These are phyloP conservation scores for Amaranthus tricolor DNA, from an alignment of 179 eudicot species.

Conservation along the genomic window DNA sequence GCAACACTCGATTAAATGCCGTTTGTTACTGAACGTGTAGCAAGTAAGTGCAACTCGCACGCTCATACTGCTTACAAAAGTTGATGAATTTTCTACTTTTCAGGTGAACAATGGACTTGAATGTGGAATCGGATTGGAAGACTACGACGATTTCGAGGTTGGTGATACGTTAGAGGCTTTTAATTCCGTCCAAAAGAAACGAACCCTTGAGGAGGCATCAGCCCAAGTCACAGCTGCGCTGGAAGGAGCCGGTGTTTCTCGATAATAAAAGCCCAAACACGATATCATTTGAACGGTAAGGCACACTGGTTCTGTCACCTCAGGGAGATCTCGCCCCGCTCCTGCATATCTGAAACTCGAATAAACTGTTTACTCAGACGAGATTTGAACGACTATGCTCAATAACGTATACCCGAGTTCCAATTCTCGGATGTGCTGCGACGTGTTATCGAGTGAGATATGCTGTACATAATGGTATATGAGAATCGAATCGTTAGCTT, in stretches of 20 bases:
- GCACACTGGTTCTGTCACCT: slow-evolving; percentile 9
- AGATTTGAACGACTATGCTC: slow-evolving; percentile 13
- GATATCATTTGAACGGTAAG: background rate
- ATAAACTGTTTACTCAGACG: background rate
- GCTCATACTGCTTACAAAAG: too few species aligned
- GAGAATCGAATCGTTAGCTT: slow-evolving; percentile 16
- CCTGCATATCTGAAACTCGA: background rate
- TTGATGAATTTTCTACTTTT: background rate
- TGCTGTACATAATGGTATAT: slow-evolving; percentile 39
- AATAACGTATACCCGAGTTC: slow-evolving; percentile 9
- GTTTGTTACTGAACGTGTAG: too few species aligned
- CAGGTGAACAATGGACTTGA: slow-evolving; percentile 91
- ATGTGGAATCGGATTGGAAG: slow-evolving; percentile 76
- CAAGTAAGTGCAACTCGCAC: background rate
- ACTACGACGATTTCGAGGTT: slow-evolving; percentile 64
- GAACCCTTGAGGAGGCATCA: slow-evolving; percentile 96
- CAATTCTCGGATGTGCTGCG: slow-evolving; percentile 1
- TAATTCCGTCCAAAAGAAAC: slow-evolving; percentile 63
- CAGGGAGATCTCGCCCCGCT: slow-evolving; percentile 4
- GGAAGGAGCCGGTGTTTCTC: slow-evolving; percentile 52
- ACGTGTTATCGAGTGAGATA: slow-evolving; percentile 11
- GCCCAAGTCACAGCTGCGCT: slow-evolving; percentile 79
- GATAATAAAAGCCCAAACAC: slow-evolving; percentile 18
- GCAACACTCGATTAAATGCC: too few species aligned
- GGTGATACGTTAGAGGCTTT: slow-evolving; percentile 81